A percentile compares a stretch with the other conserved stretches of the same genome.
phyloP scores from a whole-genome alignment of 371 early-diverging fungal genomes.

The Dentiscutata heterogama region DNA sequence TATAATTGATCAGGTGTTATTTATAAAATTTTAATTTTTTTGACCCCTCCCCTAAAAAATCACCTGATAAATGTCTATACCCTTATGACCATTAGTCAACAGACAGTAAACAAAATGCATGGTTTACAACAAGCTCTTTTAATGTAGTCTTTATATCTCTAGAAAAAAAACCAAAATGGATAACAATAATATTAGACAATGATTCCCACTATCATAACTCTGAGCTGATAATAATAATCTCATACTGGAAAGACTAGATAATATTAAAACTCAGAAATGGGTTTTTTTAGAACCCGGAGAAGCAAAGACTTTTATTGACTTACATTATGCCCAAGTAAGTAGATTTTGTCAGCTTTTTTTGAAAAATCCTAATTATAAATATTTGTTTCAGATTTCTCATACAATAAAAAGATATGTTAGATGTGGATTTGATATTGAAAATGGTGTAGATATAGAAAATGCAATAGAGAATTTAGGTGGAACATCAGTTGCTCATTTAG shows the following conservation, averaged over 20 bases:
- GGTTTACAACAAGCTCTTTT: neutral
- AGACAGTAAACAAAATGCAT: slow-evolving; percentile 5
- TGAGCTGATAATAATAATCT: slow-evolving; percentile 5
- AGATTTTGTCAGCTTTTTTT: neutral
- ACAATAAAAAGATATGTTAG: neutral
- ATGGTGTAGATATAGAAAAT: neutral
- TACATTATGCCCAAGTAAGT: neutral
- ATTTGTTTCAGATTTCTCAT: neutral
- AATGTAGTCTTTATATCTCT: neutral
- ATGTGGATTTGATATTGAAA: neutral
- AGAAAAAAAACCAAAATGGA: neutral
- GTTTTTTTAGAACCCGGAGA: neutral
- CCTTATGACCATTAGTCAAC: neutral
- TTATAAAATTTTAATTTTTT: too few relatives aligned
- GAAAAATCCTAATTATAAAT: neutral
- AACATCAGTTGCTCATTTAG: neutral
- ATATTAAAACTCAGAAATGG: neutral
- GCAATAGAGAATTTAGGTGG: neutral
- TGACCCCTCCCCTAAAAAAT: too few relatives aligned
- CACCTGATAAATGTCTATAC: too few relatives aligned
- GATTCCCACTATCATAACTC: neutral
- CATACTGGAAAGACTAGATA: neutral
- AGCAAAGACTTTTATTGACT: neutral
- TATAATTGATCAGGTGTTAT: too few relatives aligned
- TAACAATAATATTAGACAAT: neutral